phyloP scores from a whole-genome alignment of 2,329 filamentous ascomycete genomes.

The Meredithiella fracta region DNA sequence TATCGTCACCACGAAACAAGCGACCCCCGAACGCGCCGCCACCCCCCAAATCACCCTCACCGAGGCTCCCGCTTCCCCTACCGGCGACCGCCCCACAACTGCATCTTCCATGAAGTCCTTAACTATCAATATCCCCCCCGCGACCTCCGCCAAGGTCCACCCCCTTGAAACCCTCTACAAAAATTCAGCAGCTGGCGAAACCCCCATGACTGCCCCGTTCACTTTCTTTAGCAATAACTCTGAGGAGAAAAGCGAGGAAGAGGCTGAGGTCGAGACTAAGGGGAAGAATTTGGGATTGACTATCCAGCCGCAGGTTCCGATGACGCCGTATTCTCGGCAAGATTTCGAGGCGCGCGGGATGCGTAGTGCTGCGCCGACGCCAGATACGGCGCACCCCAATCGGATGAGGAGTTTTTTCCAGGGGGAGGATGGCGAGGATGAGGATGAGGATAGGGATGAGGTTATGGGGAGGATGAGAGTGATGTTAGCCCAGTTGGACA shows the following conservation, averaged over 20 bases:
- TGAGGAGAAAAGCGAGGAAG: conserved; percentile 29
- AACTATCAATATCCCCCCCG: conserved; percentile 37
- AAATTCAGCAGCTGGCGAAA: conserved; percentile 26
- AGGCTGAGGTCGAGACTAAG: conserved; percentile 18
- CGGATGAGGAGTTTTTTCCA: conserved; percentile 45
- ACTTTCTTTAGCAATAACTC: conserved; percentile 53
- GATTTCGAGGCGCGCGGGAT: conserved; percentile 59
- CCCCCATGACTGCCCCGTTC: conserved; percentile 34
- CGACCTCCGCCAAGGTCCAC: conserved; percentile 44
- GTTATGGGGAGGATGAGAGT: conserved; percentile 19
- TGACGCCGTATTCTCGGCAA: conserved; percentile 68
- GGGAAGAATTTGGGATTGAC: conserved; percentile 5
- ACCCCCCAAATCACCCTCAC: not conserved
- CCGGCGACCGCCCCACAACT: conserved; percentile 26
- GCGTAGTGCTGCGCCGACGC: conserved; percentile 86
- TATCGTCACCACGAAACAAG: not conserved
- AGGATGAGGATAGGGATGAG: conserved; percentile 22
- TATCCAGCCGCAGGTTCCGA: conserved; percentile 33
- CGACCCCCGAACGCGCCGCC: not conserved
- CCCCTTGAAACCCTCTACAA: conserved; percentile 91
- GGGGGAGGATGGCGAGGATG: conserved; percentile 29
- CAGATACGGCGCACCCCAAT: conserved; percentile 70
- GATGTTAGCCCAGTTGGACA: conserved; percentile 14
- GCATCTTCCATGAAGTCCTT: conserved; percentile 34
- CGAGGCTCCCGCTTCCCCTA: conserved; percentile 7